Evolutionary conservation across 768 basidiomycete species (phyloP).

Genomic region (Leccinellum albellum): DNA sequence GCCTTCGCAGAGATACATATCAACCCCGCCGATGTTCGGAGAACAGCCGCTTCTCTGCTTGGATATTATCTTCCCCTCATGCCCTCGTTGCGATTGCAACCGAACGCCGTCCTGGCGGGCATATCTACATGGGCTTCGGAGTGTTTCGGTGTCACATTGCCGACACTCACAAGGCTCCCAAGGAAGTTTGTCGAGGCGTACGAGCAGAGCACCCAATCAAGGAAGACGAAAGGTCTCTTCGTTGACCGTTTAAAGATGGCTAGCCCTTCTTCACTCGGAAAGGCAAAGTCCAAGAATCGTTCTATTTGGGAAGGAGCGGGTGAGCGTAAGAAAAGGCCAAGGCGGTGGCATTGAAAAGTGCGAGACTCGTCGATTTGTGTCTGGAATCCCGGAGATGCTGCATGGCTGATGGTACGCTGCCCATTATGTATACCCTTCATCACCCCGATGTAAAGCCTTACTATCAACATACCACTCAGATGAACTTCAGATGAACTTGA

Average conservation of each 20-base stretch:
- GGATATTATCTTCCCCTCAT: conserved; percentile 66
- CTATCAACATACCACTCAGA: not conserved
- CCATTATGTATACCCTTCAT: not conserved
- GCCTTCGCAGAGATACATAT: conserved; percentile 35
- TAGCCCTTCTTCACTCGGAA: conserved; percentile 16
- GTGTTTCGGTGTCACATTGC: conserved; percentile 20
- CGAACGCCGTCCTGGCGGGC: conserved; percentile 48
- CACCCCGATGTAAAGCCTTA: no score
- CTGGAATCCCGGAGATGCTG: no score
- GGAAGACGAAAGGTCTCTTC: conserved; percentile 21
- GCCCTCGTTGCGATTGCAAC: conserved; percentile 43
- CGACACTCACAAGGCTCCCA: conserved; percentile 16
- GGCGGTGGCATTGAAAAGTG: conserved; percentile 15
- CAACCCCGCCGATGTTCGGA: conserved; percentile 50
- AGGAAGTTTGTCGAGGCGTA: conserved; percentile 23
- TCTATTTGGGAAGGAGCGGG: conserved; percentile 25
- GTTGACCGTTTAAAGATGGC: conserved; percentile 19
- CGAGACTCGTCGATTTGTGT: no score
- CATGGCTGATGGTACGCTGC: not conserved
- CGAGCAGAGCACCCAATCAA: conserved; percentile 4
- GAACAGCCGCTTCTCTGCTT: conserved; percentile 62
- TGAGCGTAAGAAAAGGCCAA: conserved; percentile 10
- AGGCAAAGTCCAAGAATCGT: conserved; percentile 20
- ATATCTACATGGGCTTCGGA: conserved; percentile 55
- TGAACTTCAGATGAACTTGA: no score